Evolutionary conservation across 106 monocot genomes (phyloP).

Genomic region (Platanthera guangdongensis): DNA sequence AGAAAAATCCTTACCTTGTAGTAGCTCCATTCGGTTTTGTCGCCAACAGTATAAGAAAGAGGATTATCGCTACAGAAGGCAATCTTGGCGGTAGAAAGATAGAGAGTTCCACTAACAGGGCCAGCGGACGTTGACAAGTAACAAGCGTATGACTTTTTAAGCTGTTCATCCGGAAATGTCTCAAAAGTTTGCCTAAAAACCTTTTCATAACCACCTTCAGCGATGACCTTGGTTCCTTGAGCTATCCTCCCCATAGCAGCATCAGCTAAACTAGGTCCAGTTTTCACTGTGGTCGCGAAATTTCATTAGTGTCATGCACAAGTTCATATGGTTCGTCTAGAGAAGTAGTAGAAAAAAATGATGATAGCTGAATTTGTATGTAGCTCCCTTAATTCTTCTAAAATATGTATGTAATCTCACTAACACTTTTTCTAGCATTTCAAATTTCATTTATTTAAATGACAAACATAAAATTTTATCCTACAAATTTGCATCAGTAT

Average conservation of each 20-base stretch:
- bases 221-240: slow-evolving; percentile 18
- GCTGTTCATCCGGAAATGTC: slow-evolving; percentile 20
- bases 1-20: slow-evolving; percentile 17
- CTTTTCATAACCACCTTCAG: slow-evolving; percentile 31
- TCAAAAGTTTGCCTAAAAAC: slow-evolving; percentile 24
- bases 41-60: slow-evolving; percentile 22
- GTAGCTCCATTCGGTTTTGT: slow-evolving; percentile 32
- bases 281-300: slow-evolving; percentile 13
- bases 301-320: not conserved
- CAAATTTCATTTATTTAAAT: too few species aligned
- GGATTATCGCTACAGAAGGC: slow-evolving; percentile 28
- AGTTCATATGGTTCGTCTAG: not conserved
- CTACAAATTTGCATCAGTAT: too few species aligned
- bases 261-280: slow-evolving; percentile 24
- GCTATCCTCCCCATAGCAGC: slow-evolving; percentile 31
- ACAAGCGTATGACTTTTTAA: slow-evolving; percentile 19
- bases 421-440: too few species aligned
- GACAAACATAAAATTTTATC: too few species aligned
- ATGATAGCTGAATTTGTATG: not conserved
- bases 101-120: slow-evolving; percentile 24
- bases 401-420: too few species aligned
- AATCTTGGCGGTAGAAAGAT: slow-evolving; percentile 24
- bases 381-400: too few species aligned
- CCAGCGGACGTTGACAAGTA: slow-evolving; percentile 27
- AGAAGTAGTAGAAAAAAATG: not conserved